Evolutionary conservation across 257 asterid genomes (phyloP).

Genomic region (Scutellaria minor): DNA sequence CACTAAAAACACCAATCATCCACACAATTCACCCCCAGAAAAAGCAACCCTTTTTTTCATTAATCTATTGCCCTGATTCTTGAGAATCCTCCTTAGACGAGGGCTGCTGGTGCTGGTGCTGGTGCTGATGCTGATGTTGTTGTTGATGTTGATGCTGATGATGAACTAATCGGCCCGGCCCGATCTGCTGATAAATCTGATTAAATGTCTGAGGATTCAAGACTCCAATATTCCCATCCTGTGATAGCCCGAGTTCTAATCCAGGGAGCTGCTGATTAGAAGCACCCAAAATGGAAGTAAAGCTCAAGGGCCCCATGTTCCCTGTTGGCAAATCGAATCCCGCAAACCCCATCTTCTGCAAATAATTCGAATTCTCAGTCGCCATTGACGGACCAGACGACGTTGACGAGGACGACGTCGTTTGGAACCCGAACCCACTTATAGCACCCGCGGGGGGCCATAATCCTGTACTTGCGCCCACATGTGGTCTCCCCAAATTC

Average conservation of each 20-base stretch:
- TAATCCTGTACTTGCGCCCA: slow-evolving; percentile 44
- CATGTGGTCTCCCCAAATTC: slow-evolving; percentile 56
- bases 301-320: slow-evolving; percentile 57
- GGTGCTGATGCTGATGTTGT: slow-evolving; percentile 26
- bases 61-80: slow-evolving; percentile 54
- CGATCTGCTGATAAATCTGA: slow-evolving; percentile 75
- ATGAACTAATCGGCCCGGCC: slow-evolving; percentile 32
- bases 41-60: slow-evolving; percentile 2
- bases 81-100: slow-evolving; percentile 63
- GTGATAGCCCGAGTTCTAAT: slow-evolving; percentile 73
- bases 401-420: slow-evolving; percentile 48
- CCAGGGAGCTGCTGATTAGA: slow-evolving; percentile 62
- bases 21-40: slow-evolving; percentile 25
- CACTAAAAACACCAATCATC: slow-evolving; percentile 33
- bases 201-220: slow-evolving; percentile 52
- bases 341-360: slow-evolving; percentile 57
- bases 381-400: slow-evolving; percentile 54
- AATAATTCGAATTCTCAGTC: slow-evolving; percentile 49
- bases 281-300: slow-evolving; percentile 61
- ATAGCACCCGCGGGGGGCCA: slow-evolving; percentile 51
- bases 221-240: slow-evolving; percentile 66
- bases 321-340: slow-evolving; percentile 62
- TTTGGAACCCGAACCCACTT: slow-evolving; percentile 49
- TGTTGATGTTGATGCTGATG: slow-evolving; percentile 44
- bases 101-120: slow-evolving; percentile 43